phyloP scores from a whole-genome alignment of 2,329 filamentous ascomycete species.

The Cryphonectria radicalis region DNA sequence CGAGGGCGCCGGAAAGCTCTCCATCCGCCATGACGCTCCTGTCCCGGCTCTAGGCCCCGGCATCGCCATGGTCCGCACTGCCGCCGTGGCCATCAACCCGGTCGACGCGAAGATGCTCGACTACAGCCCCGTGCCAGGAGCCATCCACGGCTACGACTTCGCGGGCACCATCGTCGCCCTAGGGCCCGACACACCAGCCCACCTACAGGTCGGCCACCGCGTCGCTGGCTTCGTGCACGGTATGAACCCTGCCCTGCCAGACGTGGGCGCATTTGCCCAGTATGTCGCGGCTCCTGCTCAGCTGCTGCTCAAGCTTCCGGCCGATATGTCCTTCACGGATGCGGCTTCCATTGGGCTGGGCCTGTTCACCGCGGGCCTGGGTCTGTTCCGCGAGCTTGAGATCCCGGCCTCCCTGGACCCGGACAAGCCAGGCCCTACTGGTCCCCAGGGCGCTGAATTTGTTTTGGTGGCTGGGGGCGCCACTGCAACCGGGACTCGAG shows the following conservation, averaged over 20 bases:
- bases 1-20: background rate
- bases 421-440: conserved; percentile 18
- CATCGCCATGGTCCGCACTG: conserved; percentile 33
- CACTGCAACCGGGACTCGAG: conserved; percentile 6
- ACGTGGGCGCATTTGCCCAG: conserved; percentile 8
- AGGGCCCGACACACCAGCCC: conserved; percentile 25
- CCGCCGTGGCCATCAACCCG: conserved; percentile 42
- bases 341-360: conserved; percentile 7
- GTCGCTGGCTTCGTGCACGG: conserved; percentile 7
- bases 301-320: conserved; percentile 2
- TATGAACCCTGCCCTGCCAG: background rate
- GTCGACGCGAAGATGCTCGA: conserved; percentile 41
- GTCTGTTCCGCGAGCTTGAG: conserved; percentile 31
- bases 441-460: background rate
- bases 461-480: conserved; percentile 7
- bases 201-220: background rate
- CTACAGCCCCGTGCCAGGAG: conserved; percentile 34
- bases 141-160: conserved; percentile 41
- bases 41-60: background rate
- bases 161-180: conserved; percentile 38
- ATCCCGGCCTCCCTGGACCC: conserved; percentile 28
- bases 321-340: background rate
- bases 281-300: background rate
- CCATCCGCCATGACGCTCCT: background rate
- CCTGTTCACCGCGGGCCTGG: conserved; percentile 28